phyloP scores from a whole-genome alignment of 2,329 filamentous ascomycete species.

The Nectriaceae sp. region DNA sequence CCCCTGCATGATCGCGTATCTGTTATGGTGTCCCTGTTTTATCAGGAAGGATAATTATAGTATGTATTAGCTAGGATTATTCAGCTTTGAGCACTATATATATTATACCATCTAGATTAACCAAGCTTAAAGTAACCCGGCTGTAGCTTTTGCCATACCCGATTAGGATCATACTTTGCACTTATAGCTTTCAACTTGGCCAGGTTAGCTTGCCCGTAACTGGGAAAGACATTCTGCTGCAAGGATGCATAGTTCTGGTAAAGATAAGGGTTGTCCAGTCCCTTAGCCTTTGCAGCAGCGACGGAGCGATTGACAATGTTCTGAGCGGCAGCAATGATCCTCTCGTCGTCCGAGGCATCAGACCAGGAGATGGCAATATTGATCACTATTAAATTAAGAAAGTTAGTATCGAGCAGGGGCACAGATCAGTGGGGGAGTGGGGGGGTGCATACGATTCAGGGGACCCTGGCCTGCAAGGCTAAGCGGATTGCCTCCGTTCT shows the following conservation, averaged over 20 bases:
- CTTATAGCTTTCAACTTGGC: slow-evolving; percentile 31
- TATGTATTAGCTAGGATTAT: not conserved
- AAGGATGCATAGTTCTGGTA: slow-evolving; percentile 50
- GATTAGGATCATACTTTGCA: slow-evolving; percentile 39
- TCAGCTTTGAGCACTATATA: not conserved
- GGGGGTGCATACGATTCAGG: slow-evolving; percentile 8
- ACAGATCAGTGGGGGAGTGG: slow-evolving; percentile 3
- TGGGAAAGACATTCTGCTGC: slow-evolving; percentile 40
- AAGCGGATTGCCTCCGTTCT: slow-evolving; percentile 35
- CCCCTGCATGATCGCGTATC: no score
- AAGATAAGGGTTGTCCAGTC: slow-evolving; percentile 38
- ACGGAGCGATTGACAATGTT: slow-evolving; percentile 29
- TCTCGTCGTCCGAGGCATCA: slow-evolving; percentile 4
- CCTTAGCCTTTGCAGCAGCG: slow-evolving; percentile 30
- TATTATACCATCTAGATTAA: not conserved
- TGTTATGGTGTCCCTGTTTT: no score
- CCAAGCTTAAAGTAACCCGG: slow-evolving; percentile 42
- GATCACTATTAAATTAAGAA: slow-evolving; percentile 12
- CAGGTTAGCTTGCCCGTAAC: slow-evolving; percentile 43
- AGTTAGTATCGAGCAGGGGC: not conserved
- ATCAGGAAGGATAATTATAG: no score
- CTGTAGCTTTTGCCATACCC: slow-evolving; percentile 38
- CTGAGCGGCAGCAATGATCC: slow-evolving; percentile 33
- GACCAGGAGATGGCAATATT: slow-evolving; percentile 30
- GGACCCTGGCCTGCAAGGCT: slow-evolving; percentile 30